phyloP scores from a whole-genome alignment of 2,329 filamentous ascomycete species.

The Microcyclospora tardicrescens region DNA sequence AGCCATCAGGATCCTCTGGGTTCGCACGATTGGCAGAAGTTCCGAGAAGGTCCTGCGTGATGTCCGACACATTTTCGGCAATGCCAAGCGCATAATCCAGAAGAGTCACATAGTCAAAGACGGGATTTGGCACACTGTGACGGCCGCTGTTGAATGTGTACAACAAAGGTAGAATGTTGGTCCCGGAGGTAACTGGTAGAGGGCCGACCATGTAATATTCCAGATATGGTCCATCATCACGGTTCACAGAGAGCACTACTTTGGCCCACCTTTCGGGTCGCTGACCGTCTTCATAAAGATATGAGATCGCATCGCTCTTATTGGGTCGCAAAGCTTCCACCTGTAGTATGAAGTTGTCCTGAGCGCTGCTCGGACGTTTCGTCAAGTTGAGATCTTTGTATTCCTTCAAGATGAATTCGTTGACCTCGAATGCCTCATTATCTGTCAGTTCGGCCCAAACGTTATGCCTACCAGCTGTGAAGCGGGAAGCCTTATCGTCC shows the following conservation, averaged over 20 bases:
- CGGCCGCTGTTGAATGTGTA: slow-evolving; percentile 30
- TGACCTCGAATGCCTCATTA: slow-evolving; percentile 27
- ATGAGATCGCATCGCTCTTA: slow-evolving; percentile 36
- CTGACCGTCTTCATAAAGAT: slow-evolving; percentile 27
- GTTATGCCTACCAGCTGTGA: slow-evolving; percentile 31
- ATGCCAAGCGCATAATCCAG: slow-evolving; percentile 15
- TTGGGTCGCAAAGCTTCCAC: slow-evolving; percentile 34
- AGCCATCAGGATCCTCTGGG: slow-evolving; percentile 26
- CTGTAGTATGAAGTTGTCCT: slow-evolving; percentile 17
- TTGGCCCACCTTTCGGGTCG: slow-evolving; percentile 33
- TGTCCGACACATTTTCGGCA: slow-evolving; percentile 26
- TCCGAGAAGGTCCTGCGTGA: slow-evolving; percentile 35
- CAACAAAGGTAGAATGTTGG: slow-evolving; percentile 27
- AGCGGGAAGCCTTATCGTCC: neutral
- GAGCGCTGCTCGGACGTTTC: slow-evolving; percentile 9
- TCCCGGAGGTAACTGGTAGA: slow-evolving; percentile 31
- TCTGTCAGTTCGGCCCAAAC: slow-evolving; percentile 29
- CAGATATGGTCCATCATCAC: slow-evolving; percentile 26
- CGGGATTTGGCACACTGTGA: slow-evolving; percentile 22
- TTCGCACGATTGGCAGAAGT: slow-evolving; percentile 25
- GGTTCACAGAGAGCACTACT: slow-evolving; percentile 29
- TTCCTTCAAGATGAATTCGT: slow-evolving; percentile 28
- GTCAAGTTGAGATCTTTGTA: slow-evolving; percentile 15
- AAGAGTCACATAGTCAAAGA: slow-evolving; percentile 15
- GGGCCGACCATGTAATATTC: slow-evolving; percentile 39